Base-by-base conservation (phyloP, 352 stramenopile species). In the Phytopythium ostracodes region DNA sequence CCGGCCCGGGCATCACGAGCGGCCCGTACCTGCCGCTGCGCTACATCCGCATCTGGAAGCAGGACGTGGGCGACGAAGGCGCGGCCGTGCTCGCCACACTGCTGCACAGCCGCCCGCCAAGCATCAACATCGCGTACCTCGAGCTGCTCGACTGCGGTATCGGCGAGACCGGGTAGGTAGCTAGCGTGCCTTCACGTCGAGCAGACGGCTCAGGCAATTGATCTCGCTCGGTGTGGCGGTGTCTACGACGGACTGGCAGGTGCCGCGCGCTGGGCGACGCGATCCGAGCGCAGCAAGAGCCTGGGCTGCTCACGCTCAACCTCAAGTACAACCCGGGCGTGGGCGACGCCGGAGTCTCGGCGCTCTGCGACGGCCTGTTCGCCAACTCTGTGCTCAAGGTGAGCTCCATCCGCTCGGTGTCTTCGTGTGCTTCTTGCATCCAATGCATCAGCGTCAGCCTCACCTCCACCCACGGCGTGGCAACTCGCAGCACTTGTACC, bases 31-130 rank as follows among this genome's bases (percentile, higher is more conserved):
- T 64, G 31, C 79, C 87, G 24, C 61, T 94, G 17, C 75, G 77
- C 12, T 92, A 84, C 67, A 87, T 92, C 60, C 85, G 83, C 33
- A 83, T 94, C 27, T 94, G 85, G 85, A 88, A 89, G 57, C 83
- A 94, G 50, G 76, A 89, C 53, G 71, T 94, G 53, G 83, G 79
- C 5, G 73, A 94, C 59, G 85, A 94, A 71, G 85, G 85, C 56
- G 78, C 72, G 5, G 72, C 72, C 27, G 81, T 77, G 31, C 86
- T 94, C 47, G 83, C 78, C 29, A 77, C 64, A 27, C 56, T 89
- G 24, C 46, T 91, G 24, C 70, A 73, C 24, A 71, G 66, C 9
- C 55, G 72, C 12, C 60, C 72, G 8, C 79, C 81, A 22, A 67
- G 67, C 11, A 71, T 90, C 27, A 91, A 87, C 59, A 76, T 93